These are phyloP conservation scores for Heliosperma pusillum DNA, from an alignment of 148 eudicot genomes.

Conservation along the genomic window DNA sequence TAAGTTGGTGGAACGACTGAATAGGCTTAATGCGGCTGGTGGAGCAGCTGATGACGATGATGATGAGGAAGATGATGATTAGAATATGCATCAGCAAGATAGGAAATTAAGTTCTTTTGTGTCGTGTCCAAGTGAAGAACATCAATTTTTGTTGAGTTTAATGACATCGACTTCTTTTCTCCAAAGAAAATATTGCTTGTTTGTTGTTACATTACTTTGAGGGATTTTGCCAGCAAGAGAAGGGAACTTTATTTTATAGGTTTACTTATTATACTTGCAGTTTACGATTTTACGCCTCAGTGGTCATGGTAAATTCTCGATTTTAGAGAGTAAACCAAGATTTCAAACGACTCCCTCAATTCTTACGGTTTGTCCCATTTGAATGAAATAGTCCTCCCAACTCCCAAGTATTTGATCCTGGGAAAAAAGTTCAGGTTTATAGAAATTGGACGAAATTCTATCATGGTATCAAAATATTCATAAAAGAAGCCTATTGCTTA, in stretches of 20 bases:
- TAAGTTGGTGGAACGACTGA: conserved; percentile 55
- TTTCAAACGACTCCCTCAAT: too few relatives aligned
- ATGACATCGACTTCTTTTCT: conserved; percentile 14
- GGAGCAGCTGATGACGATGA: conserved; percentile 46
- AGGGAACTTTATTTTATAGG: neutral
- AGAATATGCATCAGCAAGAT: neutral
- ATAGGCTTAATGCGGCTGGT: conserved; percentile 60
- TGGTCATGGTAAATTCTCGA: too few relatives aligned
- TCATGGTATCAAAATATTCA: too few relatives aligned
- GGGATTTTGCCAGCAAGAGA: conserved; percentile 10
- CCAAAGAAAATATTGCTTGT: conserved; percentile 16
- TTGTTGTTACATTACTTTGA: conserved; percentile 21
- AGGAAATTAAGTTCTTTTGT: conserved; percentile 20
- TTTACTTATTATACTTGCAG: too few relatives aligned
- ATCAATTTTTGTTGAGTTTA: conserved; percentile 21
- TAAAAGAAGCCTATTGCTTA: too few relatives aligned
- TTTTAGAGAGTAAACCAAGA: too few relatives aligned
- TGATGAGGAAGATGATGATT: conserved; percentile 54
- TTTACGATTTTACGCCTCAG: too few relatives aligned
- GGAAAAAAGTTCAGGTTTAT: too few relatives aligned
- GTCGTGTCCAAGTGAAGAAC: conserved; percentile 17
- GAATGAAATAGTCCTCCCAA: too few relatives aligned
- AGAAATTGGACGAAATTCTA: too few relatives aligned
- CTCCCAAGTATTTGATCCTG: too few relatives aligned
- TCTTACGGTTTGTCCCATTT: too few relatives aligned